Evolutionary conservation across 2,329 filamentous ascomycete species (phyloP), one percentile per base, ranked within the genome.

Genomic region (Colletotrichum sp.): DNA sequence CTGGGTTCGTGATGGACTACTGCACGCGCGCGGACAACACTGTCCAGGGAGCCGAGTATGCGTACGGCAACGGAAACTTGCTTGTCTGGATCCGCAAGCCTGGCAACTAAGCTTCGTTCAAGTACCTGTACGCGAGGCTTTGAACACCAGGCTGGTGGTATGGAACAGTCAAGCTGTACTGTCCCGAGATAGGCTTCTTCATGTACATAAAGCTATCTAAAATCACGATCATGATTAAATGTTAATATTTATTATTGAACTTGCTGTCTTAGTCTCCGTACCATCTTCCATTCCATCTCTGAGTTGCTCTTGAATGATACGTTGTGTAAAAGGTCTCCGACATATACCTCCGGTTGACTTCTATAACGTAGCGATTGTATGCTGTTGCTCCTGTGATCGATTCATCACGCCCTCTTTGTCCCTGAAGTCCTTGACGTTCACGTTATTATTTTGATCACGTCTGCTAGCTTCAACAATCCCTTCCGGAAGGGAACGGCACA

Each of bases 21-120:
- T 77, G 75, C 66, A 68, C 63, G 25, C 72, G 75, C 15, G 72
- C 72, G 2, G 75, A 77, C n/a, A 77, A 77, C 72, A 77, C 68
- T 1, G 72, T 77, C 2, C 55, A 72, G 44, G 75, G 75, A 19
- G 6, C 32, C 8, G 73, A 75, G 70, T 64, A 15, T 5, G 73
- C 73, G 0, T 68, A 57, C 12, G 73, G 73, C 6, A 75, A 72
- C 12, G 73, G 69, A 1, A 63, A 72, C n/a, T 55, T 75, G 15
- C 25, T 68, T n/a, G 71, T 72, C 15, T 68, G 57, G 30, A 68
- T 75, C 22, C 44, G 28, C 28, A 12, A 15, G 6, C 48, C 65
- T 30, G 30, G 22, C 79, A 48, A 48, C 39, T 52, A 52, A 13
- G n/a, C 6, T 22, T 22, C 4, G n/a, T 52, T 8, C 44, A 0